Evolutionary conservation across 306 rosid species (phyloP), one percentile per base, ranked within the genome.

Genomic region (Cicer cuneatum): DNA sequence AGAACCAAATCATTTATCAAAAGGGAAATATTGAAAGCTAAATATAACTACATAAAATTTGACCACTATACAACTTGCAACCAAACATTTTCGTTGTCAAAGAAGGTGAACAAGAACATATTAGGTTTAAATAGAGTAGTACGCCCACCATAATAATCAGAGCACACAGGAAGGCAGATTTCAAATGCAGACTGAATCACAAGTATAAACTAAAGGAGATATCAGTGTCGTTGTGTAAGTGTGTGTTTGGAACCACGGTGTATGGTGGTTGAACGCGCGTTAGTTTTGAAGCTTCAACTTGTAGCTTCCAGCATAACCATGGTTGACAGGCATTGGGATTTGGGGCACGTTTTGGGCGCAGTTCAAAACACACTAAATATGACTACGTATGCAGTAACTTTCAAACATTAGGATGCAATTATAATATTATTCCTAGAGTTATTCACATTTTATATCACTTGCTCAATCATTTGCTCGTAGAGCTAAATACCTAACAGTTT

Each of bases 61-160:
- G 47, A 58, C 14, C 21, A 42, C 42, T 46, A 66, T 24, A 38
- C 9, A 70, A 54, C 43, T 47, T 15, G 41, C 47, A 46, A 14
- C 47, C 61, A 68, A 76, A 67, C 53, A 24, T 56, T 67, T 53
- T 67, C 19, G 45, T 45, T 40, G 49, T 35, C 68, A 68, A 68
- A 16, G 62, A 37, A 24, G n/a, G 12, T 53, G 57, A 51, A 60
- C 71, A 62, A 52, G 48, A 66, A 15, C 48, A 74, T 16, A 80
- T 19, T 46, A 39, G 45, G 37, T 41, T 7, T 19, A 48, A 68
- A 67, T n/a, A 46, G 37, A 63, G 58, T 67, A 10, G 47, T 60
- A 51, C 8, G 47, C 40, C 54, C 8, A 29, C 40, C 54, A 66
- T 11, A 69, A 59, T 7, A 29, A 12, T 59, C 69, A 61, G 52